Conservation (phyloP, 2,329 filamentous ascomycete genomes). For the Fusarium sp. region DNA sequence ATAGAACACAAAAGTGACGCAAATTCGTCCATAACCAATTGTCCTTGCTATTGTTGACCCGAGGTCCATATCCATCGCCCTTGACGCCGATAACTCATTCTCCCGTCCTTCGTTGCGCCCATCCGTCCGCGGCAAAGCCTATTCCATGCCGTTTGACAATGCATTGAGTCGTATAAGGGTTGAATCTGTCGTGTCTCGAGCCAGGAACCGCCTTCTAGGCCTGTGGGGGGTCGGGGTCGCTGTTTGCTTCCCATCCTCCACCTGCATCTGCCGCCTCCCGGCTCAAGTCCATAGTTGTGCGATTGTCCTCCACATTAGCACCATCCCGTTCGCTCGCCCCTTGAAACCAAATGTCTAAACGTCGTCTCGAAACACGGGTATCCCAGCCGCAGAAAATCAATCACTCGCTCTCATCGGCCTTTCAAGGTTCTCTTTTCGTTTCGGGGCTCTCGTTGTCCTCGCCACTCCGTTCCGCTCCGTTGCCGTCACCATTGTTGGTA, state of each 20-base stretch:
- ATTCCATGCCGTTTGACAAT: slow-evolving; percentile 25
- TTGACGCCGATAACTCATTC: slow-evolving; percentile 38
- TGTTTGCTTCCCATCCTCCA: not conserved
- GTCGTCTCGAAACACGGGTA: slow-evolving; percentile 27
- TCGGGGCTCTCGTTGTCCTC: slow-evolving; percentile 42
- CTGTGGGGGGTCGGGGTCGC: not conserved
- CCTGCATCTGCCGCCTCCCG: not conserved
- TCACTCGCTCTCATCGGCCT: slow-evolving; percentile 2
- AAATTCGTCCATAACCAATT: not conserved
- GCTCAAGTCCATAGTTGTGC: not conserved
- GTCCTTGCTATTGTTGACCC: slow-evolving; percentile 1
- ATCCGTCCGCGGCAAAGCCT: slow-evolving; percentile 29
- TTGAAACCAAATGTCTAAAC: slow-evolving; percentile 3
- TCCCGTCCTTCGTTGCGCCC: slow-evolving; percentile 28
- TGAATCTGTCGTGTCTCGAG: slow-evolving; percentile 5
- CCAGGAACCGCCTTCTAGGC: slow-evolving; percentile 2
- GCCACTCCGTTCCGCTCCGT: slow-evolving; percentile 37
- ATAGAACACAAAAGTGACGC: slow-evolving; percentile 14
- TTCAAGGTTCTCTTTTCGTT: slow-evolving; percentile 40
- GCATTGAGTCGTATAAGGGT: slow-evolving; percentile 8
- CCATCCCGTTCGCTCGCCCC: not conserved
- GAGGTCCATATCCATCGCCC: slow-evolving; percentile 7
- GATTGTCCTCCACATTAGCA: not conserved
- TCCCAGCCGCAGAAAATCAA: slow-evolving; percentile 20
- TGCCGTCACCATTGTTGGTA: slow-evolving; percentile 37